phyloP scores from a whole-genome alignment of 73 alveolate species.

The Effrenium voratum region DNA sequence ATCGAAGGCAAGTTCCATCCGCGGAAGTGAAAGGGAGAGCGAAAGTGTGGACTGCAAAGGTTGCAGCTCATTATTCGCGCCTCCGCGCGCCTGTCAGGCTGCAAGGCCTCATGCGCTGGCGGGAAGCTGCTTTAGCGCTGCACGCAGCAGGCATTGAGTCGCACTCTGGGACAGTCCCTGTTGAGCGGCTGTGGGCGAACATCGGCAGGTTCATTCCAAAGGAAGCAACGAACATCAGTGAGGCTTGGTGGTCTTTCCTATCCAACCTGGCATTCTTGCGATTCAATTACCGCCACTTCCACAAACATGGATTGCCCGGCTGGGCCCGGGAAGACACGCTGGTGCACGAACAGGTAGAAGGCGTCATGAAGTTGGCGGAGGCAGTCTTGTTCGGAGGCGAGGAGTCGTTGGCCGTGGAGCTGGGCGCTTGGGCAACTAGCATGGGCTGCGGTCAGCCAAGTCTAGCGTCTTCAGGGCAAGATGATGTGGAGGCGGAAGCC shows the following conservation, averaged over 20 bases:
- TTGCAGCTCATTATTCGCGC: conserved; percentile 3
- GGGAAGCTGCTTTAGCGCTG: neutral
- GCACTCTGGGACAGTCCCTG: neutral
- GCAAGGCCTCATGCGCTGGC: conserved; percentile 22
- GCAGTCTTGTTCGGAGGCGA: neutral
- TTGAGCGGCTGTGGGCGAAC: neutral
- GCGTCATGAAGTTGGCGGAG: neutral
- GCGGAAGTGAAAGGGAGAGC: neutral
- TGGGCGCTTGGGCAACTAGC: too few relatives aligned
- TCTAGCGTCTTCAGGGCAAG: too few relatives aligned
- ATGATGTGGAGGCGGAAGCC: too few relatives aligned
- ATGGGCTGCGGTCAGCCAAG: too few relatives aligned
- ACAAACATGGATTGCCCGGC: neutral
- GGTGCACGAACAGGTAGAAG: neutral
- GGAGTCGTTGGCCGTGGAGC: too few relatives aligned
- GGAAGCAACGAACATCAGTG: neutral
- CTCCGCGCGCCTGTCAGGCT: neutral
- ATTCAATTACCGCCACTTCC: neutral
- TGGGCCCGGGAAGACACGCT: neutral
- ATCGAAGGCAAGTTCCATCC: neutral
- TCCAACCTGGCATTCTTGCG: neutral
- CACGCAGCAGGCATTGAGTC: neutral
- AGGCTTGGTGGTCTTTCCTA: neutral
- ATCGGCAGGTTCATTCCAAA: neutral
- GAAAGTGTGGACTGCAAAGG: conserved; percentile 4